A percentile compares a stretch with the other conserved stretches of the same genome.
Conservation (phyloP, 306 rosid genomes). For the Begonia peltatifolia region DNA sequence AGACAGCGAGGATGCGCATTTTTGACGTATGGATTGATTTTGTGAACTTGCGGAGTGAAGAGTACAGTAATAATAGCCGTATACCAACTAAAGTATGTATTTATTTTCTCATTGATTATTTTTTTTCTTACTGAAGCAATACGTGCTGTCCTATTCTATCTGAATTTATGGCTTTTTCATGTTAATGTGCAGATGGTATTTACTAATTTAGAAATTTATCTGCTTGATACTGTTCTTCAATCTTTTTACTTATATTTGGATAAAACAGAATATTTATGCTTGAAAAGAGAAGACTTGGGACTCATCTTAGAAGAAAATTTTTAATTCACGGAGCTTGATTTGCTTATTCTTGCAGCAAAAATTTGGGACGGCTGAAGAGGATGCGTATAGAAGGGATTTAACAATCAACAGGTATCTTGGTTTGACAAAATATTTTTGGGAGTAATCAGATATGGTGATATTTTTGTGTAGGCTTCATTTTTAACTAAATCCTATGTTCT, state of each 20-base stretch:
- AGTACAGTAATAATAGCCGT: slow-evolving; percentile 77
- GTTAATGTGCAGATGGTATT: too few species aligned
- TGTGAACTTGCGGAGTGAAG: slow-evolving; percentile 83
- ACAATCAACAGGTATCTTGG: slow-evolving; percentile 72
- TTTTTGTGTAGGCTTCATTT: too few species aligned
- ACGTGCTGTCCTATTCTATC: too few species aligned
- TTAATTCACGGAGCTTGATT: neutral
- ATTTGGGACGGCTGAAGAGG: slow-evolving; percentile 79
- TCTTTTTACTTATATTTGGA: too few species aligned
- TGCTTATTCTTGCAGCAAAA: slow-evolving; percentile 43
- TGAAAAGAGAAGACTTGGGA: too few species aligned
- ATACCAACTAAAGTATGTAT: slow-evolving; percentile 59
- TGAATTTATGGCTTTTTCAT: too few species aligned
- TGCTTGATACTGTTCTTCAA: too few species aligned
- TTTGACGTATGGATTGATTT: slow-evolving; percentile 85
- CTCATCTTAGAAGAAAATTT: too few species aligned
- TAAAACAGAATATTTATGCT: too few species aligned
- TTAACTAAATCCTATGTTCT: too few species aligned
- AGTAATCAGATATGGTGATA: neutral
- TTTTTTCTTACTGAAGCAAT: neutral
- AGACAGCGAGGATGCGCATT: slow-evolving; percentile 90
- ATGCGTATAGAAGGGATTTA: slow-evolving; percentile 93
- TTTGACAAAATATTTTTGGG: neutral
- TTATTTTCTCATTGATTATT: neutral
- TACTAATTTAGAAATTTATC: too few species aligned